These are phyloP conservation scores for Secale cereale DNA, from an alignment of 176 grass and related monocot species.

Conservation along the genomic window DNA sequence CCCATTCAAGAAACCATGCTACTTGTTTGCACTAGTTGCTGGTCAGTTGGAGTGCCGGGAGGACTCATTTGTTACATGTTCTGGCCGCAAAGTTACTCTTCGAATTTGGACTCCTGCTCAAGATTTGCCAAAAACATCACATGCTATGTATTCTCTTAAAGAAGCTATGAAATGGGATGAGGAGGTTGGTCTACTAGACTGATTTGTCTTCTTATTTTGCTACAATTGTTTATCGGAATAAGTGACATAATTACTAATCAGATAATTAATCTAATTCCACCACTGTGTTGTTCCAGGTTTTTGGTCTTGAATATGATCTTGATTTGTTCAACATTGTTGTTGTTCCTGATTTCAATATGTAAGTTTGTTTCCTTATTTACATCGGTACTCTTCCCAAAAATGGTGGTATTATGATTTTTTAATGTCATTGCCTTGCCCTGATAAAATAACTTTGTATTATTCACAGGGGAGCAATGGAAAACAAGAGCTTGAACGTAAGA, in stretches of 20 bases:
- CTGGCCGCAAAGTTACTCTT: slow-evolving; percentile 76
- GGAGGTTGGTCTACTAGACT: slow-evolving; percentile 51
- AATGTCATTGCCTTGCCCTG: background rate
- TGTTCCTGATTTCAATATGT: slow-evolving; percentile 99
- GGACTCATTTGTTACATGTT: slow-evolving; percentile 83
- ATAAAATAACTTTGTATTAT: slow-evolving; percentile 24
- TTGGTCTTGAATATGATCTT: slow-evolving; percentile 97
- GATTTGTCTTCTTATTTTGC: background rate
- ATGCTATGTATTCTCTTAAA: slow-evolving; percentile 99
- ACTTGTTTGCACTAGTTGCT: slow-evolving; percentile 97
- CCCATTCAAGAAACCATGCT: slow-evolving; percentile 94
- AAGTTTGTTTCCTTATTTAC: slow-evolving; percentile 34
- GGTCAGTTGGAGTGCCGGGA: slow-evolving; percentile 87
- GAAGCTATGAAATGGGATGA: slow-evolving; percentile 99
- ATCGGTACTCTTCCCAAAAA: background rate
- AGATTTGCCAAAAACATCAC: slow-evolving; percentile 91
- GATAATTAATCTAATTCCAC: slow-evolving; percentile 26
- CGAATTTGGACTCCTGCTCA: slow-evolving; percentile 94
- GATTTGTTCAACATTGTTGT: slow-evolving; percentile 99
- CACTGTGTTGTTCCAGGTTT: slow-evolving; percentile 58
- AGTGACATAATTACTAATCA: background rate
- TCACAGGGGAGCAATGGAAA: slow-evolving; percentile 99
- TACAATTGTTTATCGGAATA: background rate
- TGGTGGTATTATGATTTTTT: slow-evolving; percentile 6
- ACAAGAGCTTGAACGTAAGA: slow-evolving; percentile 97